These are phyloP conservation scores for Termitomyces sp. DNA, from an alignment of 768 basidiomycete species.

Conservation along the genomic window DNA sequence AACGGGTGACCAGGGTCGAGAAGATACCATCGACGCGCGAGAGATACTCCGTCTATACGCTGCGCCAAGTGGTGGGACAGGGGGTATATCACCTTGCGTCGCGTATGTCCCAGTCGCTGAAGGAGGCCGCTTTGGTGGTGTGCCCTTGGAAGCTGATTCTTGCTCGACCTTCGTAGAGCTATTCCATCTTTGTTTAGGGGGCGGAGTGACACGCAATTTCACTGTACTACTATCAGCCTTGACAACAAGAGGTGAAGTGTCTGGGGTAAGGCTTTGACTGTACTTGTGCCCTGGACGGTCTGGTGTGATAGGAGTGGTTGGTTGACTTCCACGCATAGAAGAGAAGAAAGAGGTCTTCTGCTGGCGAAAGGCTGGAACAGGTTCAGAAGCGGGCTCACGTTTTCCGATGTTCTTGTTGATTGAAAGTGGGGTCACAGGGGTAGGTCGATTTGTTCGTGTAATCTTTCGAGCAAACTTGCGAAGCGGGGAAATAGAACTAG, in stretches of 20 bases:
- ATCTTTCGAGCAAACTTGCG: constrained; percentile 72
- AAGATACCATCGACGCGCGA: constrained; percentile 71
- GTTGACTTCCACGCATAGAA: constrained; percentile 37
- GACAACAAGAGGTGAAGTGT: constrained; percentile 49
- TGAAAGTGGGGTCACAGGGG: constrained; percentile 40
- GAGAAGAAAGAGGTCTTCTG: constrained; percentile 62
- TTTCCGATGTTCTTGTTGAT: constrained; percentile 34
- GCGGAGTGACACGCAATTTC: constrained; percentile 23
- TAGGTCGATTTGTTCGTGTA: constrained; percentile 38
- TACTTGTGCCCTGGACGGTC: constrained; percentile 63
- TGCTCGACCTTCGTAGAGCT: constrained; percentile 70
- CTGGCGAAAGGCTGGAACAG: constrained; percentile 40
- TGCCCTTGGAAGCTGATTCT: constrained; percentile 44
- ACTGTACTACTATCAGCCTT: constrained; percentile 36
- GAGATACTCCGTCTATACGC: constrained; percentile 62
- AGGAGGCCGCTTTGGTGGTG: constrained; percentile 46
- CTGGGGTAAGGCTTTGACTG: constrained; percentile 66
- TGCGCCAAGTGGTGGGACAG: constrained; percentile 42
- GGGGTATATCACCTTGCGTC: constrained; percentile 29
- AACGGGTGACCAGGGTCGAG: constrained; percentile 75
- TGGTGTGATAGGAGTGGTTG: constrained; percentile 43
- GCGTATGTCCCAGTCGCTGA: constrained; percentile 39
- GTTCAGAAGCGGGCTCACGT: constrained; percentile 52
- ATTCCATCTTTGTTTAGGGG: constrained; percentile 64
- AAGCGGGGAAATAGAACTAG: constrained; percentile 76